A percentile compares a stretch with the other conserved stretches of the same genome.
phyloP scores from a whole-genome alignment of 345 rosid species.

The Raphanus sativus region DNA sequence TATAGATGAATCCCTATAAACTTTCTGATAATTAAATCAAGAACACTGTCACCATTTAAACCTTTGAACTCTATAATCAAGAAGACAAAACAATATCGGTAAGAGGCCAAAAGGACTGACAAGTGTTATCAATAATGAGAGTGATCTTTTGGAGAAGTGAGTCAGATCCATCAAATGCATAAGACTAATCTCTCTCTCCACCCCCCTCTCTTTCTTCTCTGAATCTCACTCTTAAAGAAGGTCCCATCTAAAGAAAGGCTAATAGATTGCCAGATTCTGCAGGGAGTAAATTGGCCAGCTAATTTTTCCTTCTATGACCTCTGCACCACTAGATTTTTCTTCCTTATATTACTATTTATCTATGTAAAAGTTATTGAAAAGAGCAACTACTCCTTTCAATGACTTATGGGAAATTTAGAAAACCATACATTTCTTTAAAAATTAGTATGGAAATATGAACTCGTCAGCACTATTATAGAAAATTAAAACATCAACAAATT shows the following conservation, averaged over 20 bases:
- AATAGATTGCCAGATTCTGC: slow-evolving; percentile 40
- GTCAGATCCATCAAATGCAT: slow-evolving; percentile 41
- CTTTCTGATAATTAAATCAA: slow-evolving; percentile 12
- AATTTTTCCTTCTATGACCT: slow-evolving; percentile 32
- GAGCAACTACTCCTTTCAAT: background rate
- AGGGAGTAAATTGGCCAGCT: slow-evolving; percentile 44
- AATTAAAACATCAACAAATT: background rate
- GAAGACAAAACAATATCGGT: slow-evolving; percentile 36
- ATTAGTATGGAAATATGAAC: background rate
- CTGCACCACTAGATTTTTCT: slow-evolving; percentile 26
- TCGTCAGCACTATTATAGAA: background rate
- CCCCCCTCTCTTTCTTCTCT: background rate
- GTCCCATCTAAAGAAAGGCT: slow-evolving; percentile 42
- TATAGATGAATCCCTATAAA: background rate
- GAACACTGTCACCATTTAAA: slow-evolving; percentile 1
- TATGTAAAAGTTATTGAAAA: background rate
- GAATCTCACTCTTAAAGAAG: slow-evolving; percentile 19
- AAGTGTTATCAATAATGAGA: slow-evolving; percentile 42
- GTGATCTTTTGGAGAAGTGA: slow-evolving; percentile 43
- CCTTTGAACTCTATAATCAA: slow-evolving; percentile 21
- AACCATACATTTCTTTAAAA: background rate
- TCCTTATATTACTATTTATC: background rate
- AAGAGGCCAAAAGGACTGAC: slow-evolving; percentile 30
- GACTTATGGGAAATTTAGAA: background rate
- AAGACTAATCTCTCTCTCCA: slow-evolving; percentile 33